These are phyloP conservation scores for Scedosporium apiospermum DNA, from an alignment of 2,329 filamentous ascomycete species.

Conservation along the genomic window DNA sequence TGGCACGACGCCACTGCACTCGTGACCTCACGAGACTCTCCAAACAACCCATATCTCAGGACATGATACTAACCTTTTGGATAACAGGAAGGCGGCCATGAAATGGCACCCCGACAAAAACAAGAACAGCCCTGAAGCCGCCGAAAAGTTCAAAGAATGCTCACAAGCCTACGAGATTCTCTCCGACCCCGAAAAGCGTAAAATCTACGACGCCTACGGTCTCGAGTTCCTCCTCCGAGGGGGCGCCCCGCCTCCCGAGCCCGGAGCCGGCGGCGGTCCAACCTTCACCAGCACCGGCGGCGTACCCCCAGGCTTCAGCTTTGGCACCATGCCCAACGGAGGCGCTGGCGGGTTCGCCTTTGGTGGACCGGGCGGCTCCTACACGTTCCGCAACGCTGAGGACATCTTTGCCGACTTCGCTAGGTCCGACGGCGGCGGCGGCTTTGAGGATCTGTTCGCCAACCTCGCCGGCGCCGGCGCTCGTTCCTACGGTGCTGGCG, in stretches of 20 bases:
- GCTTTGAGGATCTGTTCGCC: conserved; percentile 26
- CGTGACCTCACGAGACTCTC: conserved; percentile 7
- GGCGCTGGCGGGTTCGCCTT: conserved; percentile 55
- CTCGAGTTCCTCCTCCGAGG: conserved; percentile 86
- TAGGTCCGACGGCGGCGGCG: conserved; percentile 30
- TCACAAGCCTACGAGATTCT: conserved; percentile 98
- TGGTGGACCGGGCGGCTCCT: conserved; percentile 52
- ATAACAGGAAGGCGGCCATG: conserved; percentile 67
- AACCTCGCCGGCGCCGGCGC: conserved; percentile 27
- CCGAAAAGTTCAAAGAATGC: conserved; percentile 96
- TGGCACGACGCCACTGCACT: not conserved
- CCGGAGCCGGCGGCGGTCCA: conserved; percentile 43
- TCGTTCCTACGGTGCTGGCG: conserved; percentile 12
- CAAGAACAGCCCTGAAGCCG: conserved; percentile 74
- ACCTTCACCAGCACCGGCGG: conserved; percentile 52
- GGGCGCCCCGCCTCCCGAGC: conserved; percentile 57
- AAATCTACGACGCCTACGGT: conserved; percentile 89
- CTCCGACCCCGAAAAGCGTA: conserved; percentile 92
- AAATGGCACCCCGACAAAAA: conserved; percentile 98
- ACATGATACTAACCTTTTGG: conserved; percentile 6
- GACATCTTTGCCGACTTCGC: conserved; percentile 81
- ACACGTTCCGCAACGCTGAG: conserved; percentile 69
- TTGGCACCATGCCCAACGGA: conserved; percentile 33
- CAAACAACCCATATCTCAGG: conserved; percentile 2
- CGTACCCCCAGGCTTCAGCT: conserved; percentile 41